Evolutionary conservation across 805 yeast species (phyloP), one percentile per base, ranked within the genome.

Genomic region (Starmerella floris): DNA sequence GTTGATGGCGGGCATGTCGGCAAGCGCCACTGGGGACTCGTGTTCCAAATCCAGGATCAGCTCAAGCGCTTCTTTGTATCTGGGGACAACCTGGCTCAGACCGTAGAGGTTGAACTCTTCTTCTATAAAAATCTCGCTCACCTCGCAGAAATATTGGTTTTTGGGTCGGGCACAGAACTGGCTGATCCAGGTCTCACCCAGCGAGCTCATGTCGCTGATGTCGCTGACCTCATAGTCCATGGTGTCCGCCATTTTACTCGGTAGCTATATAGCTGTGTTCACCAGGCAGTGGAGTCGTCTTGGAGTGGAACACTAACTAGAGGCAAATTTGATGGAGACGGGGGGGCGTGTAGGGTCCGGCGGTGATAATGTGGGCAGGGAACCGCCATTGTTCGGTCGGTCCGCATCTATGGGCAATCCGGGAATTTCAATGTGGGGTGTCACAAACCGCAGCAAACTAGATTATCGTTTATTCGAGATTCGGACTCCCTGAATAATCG

Each of bases 21-120:
- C 76, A 50, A 74, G 68, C 52, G 72, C 77, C 37, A 70, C 68
- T 23, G 73, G 75, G 10, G 39, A 27, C 37, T 58, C 60, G 32
- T 75, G 77, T 57, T 82, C 96, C 49, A 84, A 72, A 61, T 88
- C 98, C 49, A 88, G 67, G 46, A 91, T 83, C 53, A 88, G 72
- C 62, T 88, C 95, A 48, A 88, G 65, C 1, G 97, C 95, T 57
- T 85, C 94, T 56, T 88, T 68, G 61, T 87, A 91, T 58, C 78
- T 83, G 3, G 96, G 94, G 9, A 91, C 95, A 45, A 82, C 76
- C 51, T 78, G 72, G 26, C 80, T 70, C 40, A 91, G 69, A 1
- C 97, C 96, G 1, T 97, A 87, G 55, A 91, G 69, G 59, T 91
- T 91, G 69, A 91, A 91, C 52, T 91, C 97, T 62, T 91, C 98